Percentiles rank a stretch among this genome's conserved stretches.
These are phyloP conservation scores for Aspergillus haitiensis DNA, from an alignment of 495 filamentous ascomycete species.

Conservation along the genomic window DNA sequence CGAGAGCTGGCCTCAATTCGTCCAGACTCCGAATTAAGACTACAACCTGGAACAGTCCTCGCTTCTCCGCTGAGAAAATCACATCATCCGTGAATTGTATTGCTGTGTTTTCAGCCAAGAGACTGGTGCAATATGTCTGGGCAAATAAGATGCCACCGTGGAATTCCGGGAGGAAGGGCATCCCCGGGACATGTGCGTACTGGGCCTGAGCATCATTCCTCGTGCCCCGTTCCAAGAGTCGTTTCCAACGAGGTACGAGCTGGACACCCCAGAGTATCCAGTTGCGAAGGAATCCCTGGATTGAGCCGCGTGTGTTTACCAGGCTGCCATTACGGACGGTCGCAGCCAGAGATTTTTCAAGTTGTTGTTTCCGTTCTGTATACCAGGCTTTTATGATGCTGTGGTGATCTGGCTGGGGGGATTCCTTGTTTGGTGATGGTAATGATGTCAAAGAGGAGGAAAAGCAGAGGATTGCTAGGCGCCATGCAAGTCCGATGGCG, in stretches of 20 bases:
- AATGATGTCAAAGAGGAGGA: not conserved
- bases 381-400: not conserved
- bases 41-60: not conserved
- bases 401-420: not conserved
- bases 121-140: not conserved
- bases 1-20: not conserved
- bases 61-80: not conserved
- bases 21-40: not conserved
- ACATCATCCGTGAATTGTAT: not conserved
- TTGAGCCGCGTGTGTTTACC: not conserved
- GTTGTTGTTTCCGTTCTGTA: not conserved
- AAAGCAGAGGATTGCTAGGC: not conserved
- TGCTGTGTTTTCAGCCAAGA: not conserved
- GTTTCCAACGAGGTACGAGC: not conserved
- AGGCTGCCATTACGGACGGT: not conserved
- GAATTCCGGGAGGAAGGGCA: not conserved
- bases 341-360: not conserved
- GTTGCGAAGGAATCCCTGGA: not conserved
- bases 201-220: not conserved
- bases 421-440: too few relatives aligned
- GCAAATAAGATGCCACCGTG: not conserved
- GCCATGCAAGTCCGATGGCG: constrained; percentile 12
- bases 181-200: not conserved
- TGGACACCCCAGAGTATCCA: not conserved
- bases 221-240: not conserved